Evolutionary conservation across 208 protist species (phyloP).

Genomic region (Wallacemonas rigidus): DNA sequence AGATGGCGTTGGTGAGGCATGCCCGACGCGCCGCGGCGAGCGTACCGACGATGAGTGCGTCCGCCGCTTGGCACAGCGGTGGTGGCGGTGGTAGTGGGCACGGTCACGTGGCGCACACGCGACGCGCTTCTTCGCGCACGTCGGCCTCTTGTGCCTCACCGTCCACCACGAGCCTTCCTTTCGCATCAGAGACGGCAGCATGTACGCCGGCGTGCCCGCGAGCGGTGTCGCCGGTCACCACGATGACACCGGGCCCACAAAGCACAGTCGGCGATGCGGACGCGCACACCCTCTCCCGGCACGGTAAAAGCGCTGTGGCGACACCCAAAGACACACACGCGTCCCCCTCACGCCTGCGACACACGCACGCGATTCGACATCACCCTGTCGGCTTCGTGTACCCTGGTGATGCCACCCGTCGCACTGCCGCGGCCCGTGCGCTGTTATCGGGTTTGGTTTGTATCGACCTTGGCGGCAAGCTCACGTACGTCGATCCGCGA

Average conservation of each 20-base stretch:
- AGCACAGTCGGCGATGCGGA: no score
- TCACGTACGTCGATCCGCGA: constrained; percentile 41
- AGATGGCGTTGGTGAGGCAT: neutral
- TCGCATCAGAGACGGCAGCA: no score
- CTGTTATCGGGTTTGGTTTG: constrained; percentile 24
- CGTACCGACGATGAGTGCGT: no score
- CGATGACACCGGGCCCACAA: no score
- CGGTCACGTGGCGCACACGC: no score
- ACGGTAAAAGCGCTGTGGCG: neutral
- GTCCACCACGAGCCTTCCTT: no score
- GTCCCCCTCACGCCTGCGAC: neutral
- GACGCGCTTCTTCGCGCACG: no score
- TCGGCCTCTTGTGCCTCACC: no score
- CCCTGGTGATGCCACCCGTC: constrained; percentile 1
- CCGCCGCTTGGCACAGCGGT: neutral
- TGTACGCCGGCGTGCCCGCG: no score
- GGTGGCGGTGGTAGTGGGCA: neutral
- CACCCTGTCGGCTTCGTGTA: constrained; percentile 7
- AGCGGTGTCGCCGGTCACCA: no score
- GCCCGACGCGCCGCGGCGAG: constrained; percentile 7
- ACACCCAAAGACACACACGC: neutral
- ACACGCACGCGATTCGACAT: neutral
- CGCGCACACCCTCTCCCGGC: no score
- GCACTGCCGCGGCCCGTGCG: neutral
- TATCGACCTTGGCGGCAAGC: constrained; percentile 29